These are phyloP conservation scores for Coemansia sp. DNA, from an alignment of 192 early-diverging fungal species.

Conservation along the genomic window DNA sequence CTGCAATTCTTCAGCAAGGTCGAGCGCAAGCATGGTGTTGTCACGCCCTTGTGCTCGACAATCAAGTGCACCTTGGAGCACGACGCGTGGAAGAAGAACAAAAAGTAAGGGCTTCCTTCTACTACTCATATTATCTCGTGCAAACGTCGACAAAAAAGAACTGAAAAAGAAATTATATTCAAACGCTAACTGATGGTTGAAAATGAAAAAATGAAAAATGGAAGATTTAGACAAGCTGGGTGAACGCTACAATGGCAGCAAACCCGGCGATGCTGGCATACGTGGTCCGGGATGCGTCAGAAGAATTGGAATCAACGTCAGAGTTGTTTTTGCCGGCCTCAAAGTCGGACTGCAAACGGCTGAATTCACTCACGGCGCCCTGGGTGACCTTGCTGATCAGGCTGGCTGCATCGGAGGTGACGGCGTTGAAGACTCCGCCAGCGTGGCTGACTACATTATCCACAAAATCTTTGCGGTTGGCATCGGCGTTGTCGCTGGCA, in stretches of 20 bases:
- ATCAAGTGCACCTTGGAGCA: conserved; percentile 44
- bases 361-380: conserved; percentile 18
- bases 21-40: conserved; percentile 37
- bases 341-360: conserved; percentile 47
- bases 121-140: too few relatives aligned
- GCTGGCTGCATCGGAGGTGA: conserved; percentile 14
- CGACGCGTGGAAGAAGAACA: conserved; percentile 39
- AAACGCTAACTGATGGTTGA: neutral
- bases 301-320: conserved; percentile 4
- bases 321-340: conserved; percentile 24
- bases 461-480: neutral
- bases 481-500: neutral
- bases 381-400: conserved; percentile 9
- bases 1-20: conserved; percentile 72
- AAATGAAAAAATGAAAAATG: neutral
- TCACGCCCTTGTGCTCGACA: conserved; percentile 47
- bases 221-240: conserved; percentile 25
- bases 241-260: conserved; percentile 24
- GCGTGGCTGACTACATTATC: conserved; percentile 13
- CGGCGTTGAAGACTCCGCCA: conserved; percentile 7
- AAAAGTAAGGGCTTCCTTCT: conserved; percentile 5
- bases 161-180: too few relatives aligned
- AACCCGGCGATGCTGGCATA: conserved; percentile 17
- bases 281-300: conserved; percentile 1
- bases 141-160: too few relatives aligned